These are phyloP conservation scores for Fusarium neocosmosporiellum DNA, from an alignment of 2,329 filamentous ascomycete genomes.

Conservation along the genomic window DNA sequence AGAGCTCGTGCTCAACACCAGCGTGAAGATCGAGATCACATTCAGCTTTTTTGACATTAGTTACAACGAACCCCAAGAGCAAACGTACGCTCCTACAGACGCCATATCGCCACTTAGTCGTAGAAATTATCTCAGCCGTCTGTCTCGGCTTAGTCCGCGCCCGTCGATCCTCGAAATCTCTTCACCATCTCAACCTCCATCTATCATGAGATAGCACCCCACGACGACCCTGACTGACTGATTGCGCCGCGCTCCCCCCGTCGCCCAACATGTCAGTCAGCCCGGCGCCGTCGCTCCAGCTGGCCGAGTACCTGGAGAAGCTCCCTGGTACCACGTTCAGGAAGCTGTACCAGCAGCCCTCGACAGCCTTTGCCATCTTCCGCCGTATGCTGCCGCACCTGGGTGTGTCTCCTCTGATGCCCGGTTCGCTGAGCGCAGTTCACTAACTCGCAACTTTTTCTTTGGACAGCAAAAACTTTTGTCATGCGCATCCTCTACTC, in stretches of 20 bases:
- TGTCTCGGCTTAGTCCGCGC: not conserved
- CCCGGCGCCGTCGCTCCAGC: constrained; percentile 63
- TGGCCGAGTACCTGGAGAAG: constrained; percentile 92
- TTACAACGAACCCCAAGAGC: fast-evolving
- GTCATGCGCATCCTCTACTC: constrained; percentile 97
- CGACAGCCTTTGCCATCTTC: constrained; percentile 94
- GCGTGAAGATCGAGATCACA: not conserved
- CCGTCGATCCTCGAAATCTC: not conserved
- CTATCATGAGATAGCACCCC: constrained; percentile 42
- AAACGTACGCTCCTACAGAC: not conserved
- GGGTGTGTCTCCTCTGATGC: constrained; percentile 61
- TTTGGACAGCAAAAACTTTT: constrained; percentile 81
- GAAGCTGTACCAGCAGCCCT: constrained; percentile 94
- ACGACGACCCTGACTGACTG: constrained; percentile 42
- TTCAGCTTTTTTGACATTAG: not conserved
- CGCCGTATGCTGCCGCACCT: constrained; percentile 95
- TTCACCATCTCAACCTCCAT: not conserved
- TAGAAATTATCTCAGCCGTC: fast-evolving
- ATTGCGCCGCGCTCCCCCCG: constrained; percentile 33
- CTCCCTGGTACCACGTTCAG: constrained; percentile 90
- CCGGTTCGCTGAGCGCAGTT: not conserved
- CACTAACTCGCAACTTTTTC: constrained; percentile 2
- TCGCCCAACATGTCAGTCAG: constrained; percentile 59
- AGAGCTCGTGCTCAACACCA: constrained; percentile 29
- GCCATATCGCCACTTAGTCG: fast-evolving